Evolutionary conservation across 2,329 filamentous ascomycete genomes (phyloP).

Genomic region (Alternaria incomplexa): DNA sequence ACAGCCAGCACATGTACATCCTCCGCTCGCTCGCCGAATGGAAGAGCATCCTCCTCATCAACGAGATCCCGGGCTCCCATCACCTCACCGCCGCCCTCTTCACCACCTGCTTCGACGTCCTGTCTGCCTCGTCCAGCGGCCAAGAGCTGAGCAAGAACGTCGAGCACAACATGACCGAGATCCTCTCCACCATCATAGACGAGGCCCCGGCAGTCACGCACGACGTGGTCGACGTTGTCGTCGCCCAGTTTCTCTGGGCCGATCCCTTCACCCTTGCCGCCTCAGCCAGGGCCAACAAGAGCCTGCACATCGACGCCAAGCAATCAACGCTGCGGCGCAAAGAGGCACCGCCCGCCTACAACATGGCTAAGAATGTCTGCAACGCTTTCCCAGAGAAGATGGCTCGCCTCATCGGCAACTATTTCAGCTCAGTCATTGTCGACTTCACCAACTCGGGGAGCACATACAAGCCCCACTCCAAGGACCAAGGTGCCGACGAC

Average conservation of each 20-base stretch:
- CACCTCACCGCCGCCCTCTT: slow-evolving; percentile 77
- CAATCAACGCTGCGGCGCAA: slow-evolving; percentile 86
- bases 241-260: slow-evolving; percentile 92
- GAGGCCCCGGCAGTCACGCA: slow-evolving; percentile 79
- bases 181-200: slow-evolving; percentile 85
- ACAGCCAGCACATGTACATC: slow-evolving; percentile 90
- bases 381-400: slow-evolving; percentile 90
- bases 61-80: slow-evolving; percentile 84
- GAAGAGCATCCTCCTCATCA: slow-evolving; percentile 91
- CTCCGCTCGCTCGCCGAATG: slow-evolving; percentile 87
- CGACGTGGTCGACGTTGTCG: slow-evolving; percentile 87
- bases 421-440: slow-evolving; percentile 96
- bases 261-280: slow-evolving; percentile 66
- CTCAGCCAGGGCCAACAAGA: slow-evolving; percentile 58
- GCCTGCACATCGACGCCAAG: slow-evolving; percentile 68
- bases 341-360: slow-evolving; percentile 88
- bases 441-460: slow-evolving; percentile 66
- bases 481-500: slow-evolving; percentile 54
- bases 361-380: slow-evolving; percentile 95
- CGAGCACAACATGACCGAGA: slow-evolving; percentile 86
- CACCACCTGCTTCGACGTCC: slow-evolving; percentile 87
- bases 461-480: slow-evolving; percentile 31
- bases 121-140: slow-evolving; percentile 78
- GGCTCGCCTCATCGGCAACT: slow-evolving; percentile 91
- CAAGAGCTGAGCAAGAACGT: slow-evolving; percentile 92